These are phyloP conservation scores for Geotrichum candidum DNA, from an alignment of 1,139 yeast species.

Conservation along the genomic window DNA sequence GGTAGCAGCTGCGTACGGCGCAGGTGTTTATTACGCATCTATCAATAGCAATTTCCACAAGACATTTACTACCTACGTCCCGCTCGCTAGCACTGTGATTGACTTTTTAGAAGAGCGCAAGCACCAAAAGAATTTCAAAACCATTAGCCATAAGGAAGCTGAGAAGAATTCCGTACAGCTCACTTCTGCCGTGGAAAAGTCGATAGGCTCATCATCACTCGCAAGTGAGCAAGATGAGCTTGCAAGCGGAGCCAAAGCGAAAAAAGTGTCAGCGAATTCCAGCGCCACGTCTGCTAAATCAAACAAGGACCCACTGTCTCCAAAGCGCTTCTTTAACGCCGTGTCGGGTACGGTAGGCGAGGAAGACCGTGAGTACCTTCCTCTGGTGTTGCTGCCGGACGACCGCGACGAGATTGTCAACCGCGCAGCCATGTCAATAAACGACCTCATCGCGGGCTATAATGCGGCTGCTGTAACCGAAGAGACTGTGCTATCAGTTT, in stretches of 20 bases:
- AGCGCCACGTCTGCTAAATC: constrained; percentile 10
- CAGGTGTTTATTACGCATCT: constrained; percentile 15
- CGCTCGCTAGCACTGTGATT: constrained; percentile 24
- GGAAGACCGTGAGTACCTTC: constrained; percentile 27
- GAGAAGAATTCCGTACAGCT: background rate
- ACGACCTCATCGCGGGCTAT: constrained; percentile 28
- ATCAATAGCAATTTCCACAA: constrained; percentile 8
- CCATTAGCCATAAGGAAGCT: background rate
- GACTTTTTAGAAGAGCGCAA: constrained; percentile 29
- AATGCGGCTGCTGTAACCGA: constrained; percentile 29
- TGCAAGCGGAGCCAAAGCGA: background rate
- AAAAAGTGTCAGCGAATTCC: constrained; percentile 2
- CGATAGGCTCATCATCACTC: constrained; percentile 3
- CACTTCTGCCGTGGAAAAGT: constrained; percentile 6
- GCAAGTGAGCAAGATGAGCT: constrained; percentile 5
- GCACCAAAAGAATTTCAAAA: constrained; percentile 17
- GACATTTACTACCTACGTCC: constrained; percentile 24
- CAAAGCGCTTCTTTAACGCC: constrained; percentile 29
- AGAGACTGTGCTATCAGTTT: constrained; percentile 23
- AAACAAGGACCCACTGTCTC: constrained; percentile 28
- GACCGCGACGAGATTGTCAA: constrained; percentile 25
- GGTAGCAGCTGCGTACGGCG: constrained; percentile 7
- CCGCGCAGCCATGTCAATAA: constrained; percentile 27
- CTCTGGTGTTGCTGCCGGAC: constrained; percentile 29
- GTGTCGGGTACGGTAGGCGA: constrained; percentile 28